Percentiles rank a stretch among this genome's conserved stretches.
Evolutionary conservation across 2,329 filamentous ascomycete species (phyloP).

Genomic region (Diplodia seriata): DNA sequence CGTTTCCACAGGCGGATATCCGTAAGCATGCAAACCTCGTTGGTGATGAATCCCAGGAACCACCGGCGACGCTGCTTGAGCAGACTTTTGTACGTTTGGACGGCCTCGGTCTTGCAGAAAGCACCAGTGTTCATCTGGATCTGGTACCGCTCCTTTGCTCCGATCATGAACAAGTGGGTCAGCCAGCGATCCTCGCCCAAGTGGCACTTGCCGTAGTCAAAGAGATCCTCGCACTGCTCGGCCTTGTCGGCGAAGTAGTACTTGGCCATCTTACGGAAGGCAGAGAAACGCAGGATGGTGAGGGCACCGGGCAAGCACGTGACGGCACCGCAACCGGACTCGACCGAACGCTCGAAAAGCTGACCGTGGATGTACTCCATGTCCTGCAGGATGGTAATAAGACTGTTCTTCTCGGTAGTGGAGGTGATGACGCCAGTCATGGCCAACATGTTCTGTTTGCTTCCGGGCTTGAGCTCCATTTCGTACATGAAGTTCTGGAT

Average conservation of each 20-base stretch:
- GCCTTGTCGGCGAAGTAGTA: conserved; percentile 98
- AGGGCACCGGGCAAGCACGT: conserved; percentile 95
- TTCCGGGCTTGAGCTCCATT: conserved; percentile 96
- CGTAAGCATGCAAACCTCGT: conserved; percentile 97
- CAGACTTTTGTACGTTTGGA: conserved; percentile 83
- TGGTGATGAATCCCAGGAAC: conserved; percentile 97
- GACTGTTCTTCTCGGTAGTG: conserved; percentile 83
- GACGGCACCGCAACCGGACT: conserved; percentile 91
- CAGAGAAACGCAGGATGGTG: conserved; percentile 94
- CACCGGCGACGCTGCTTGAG: conserved; percentile 94
- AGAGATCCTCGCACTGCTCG: conserved; percentile 92
- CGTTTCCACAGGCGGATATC: conserved; percentile 89
- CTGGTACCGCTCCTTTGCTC: conserved; percentile 88
- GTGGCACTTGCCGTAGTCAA: conserved; percentile 96
- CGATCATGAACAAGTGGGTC: conserved; percentile 98
- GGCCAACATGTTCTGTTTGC: conserved; percentile 89
- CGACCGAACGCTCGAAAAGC: conserved; percentile 92
- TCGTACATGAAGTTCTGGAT: conserved; percentile 98
- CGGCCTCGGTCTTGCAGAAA: conserved; percentile 98
- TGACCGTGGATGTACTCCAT: conserved; percentile 99
- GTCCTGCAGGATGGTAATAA: conserved; percentile 92
- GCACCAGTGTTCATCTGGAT: conserved; percentile 98
- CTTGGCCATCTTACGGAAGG: conserved; percentile 94
- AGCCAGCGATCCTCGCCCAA: conserved; percentile 95
- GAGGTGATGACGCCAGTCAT: conserved; percentile 98